Evolutionary conservation across 2,329 filamentous ascomycete genomes (phyloP).

Genomic region (Fusarium neocosmosporiellum): DNA sequence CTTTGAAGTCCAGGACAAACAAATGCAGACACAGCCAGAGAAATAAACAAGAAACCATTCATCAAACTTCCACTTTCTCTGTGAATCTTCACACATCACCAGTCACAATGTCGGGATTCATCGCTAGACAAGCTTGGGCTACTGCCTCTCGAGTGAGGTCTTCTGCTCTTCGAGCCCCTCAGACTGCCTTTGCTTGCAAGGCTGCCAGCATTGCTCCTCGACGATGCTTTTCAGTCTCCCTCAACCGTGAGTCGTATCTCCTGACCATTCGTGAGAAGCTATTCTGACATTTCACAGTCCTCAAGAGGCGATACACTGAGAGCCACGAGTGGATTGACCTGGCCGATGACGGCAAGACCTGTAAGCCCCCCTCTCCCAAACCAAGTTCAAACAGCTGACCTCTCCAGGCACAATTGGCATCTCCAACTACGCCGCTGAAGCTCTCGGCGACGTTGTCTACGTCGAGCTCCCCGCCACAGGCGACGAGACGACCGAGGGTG

Average conservation of each 20-base stretch:
- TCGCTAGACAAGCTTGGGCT: slow-evolving; percentile 41
- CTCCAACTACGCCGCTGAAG: slow-evolving; percentile 83
- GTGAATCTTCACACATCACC: neutral
- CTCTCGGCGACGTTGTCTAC: slow-evolving; percentile 90
- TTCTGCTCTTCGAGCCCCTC: slow-evolving; percentile 32
- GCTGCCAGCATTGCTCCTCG: slow-evolving; percentile 27
- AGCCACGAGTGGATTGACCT: slow-evolving; percentile 95
- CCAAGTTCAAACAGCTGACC: neutral
- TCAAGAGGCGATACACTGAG: slow-evolving; percentile 72
- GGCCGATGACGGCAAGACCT: slow-evolving; percentile 68
- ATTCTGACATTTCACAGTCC: slow-evolving; percentile 19
- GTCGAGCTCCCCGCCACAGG: slow-evolving; percentile 82
- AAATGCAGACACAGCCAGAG: neutral
- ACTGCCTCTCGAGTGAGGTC: slow-evolving; percentile 38
- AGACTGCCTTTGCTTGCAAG: slow-evolving; percentile 27
- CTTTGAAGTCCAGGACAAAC: neutral
- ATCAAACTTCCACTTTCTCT: neutral
- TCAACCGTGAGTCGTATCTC: slow-evolving; percentile 30
- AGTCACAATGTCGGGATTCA: slow-evolving; percentile 38
- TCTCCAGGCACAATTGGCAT: slow-evolving; percentile 75
- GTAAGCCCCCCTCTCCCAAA: slow-evolving; percentile 21
- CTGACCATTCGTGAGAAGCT: neutral
- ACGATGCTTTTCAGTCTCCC: slow-evolving; percentile 41
- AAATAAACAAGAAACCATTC: neutral
- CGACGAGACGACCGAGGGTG: slow-evolving; percentile 73